Evolutionary conservation across 306 rosid genomes (phyloP), one percentile per base, ranked within the genome.

Genomic region (Quillaja saponaria): DNA sequence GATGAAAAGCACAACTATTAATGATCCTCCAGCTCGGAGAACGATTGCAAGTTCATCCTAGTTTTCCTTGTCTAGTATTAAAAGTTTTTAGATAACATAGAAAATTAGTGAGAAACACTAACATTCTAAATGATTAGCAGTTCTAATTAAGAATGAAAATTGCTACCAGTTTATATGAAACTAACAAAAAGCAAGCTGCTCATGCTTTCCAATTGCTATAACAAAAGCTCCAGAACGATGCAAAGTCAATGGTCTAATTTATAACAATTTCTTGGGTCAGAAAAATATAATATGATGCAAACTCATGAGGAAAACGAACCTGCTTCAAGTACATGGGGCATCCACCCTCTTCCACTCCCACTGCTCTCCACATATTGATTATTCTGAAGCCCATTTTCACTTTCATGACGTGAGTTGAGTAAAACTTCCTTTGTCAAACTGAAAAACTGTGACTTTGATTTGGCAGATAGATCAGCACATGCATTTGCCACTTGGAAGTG

Each of bases 301-400:
- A 67, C 35, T 55, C 40, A 37, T 57, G 34, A 58, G 63, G 63
- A 62, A 68, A 66, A 28, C 71, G 64, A 76, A 92, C 99, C 99
- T 83, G 94, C 74, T 69, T 83, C 86, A 53, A 76, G 80, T 39
- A 58, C 76, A 13, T 74, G 79, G 18, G 76, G 68, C 68, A 79
- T 63, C 84, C 88, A 76, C 66, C 68, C 78, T 49, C 75, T 81
- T 77, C 72, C 87, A 52, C 60, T 80, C 71, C 69, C 79, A 55
- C 68, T 80, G 63, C 68, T 83, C 61, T 76, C 88, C 77, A 81
- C 58, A 66, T 57, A 69, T 61, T 59, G 70, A 61, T 63, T 81
- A 65, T 67, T 64, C 28, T 16, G 72, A 28, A 66, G 40, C 63
- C 75, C 74, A 63, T 67, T 55, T 45, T 71, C 79, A 60, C 71